Base-by-base conservation (phyloP, 1,284 basidiomycete genomes). In the Rhodofomes roseus region DNA sequence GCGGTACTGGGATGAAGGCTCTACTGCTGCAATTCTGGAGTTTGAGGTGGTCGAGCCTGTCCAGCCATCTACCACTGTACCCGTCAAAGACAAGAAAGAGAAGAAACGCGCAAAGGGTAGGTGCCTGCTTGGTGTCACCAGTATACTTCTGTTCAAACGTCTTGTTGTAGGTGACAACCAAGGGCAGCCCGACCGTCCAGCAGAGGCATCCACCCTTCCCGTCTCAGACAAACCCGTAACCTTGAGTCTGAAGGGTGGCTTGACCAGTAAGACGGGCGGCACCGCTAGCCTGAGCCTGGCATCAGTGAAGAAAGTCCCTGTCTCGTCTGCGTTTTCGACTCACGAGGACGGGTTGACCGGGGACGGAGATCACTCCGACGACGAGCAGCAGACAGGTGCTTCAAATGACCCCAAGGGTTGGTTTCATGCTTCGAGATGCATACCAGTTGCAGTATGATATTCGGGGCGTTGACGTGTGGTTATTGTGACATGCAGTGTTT, bases 1-100 rank as follows among this genome's bases (percentile, higher is more conserved):
- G 27, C 80, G 85, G 61, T 93, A 94, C 69, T 93, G 92, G 91
- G 92, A 94, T 63, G 90, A 93, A 63, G 81, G 75, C 29, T 85
- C 90, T 0, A 87, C 84, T 0, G 81, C 86, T 20, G 85, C 86
- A 37, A 79, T 88, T 6, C 76, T 91, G 46, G 89, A 92, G 65
- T 94, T 93, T 69, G 85, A 93, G 66, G 90, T 93, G 1, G 88
- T 90, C 58, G 80, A 85, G 63, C 79, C 85, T 1, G 76, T 73
- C 0, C 79, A 79, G 48, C 68, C 78, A 36, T 61, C 67, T 2
- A 62, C 71, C 7, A 65, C 75, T 18, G 68, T 73, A 1, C 58
- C 61, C 1, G 84, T 83, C 60, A 84, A 90, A 63, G 83, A 83
- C 68, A 87, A 87, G 69, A 87, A 87, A 67, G 80, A 87, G 66